Evolutionary conservation across 2,329 filamentous ascomycete species (phyloP).

Genomic region (Gremmenia infestans): DNA sequence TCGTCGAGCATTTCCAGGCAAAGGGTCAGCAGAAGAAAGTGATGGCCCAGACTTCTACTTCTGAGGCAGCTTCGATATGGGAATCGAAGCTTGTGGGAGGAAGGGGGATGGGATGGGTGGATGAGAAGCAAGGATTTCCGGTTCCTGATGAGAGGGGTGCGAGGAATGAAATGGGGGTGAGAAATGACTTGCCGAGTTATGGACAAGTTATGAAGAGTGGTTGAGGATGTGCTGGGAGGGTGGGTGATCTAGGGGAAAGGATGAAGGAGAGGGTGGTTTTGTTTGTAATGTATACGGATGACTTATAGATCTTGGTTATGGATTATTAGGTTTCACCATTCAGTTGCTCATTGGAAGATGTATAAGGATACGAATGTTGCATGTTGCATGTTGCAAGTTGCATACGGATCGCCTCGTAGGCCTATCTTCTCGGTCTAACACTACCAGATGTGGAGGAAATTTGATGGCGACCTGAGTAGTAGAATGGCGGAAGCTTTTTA

Average conservation of each 20-base stretch:
- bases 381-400: too few relatives aligned
- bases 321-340: too few relatives aligned
- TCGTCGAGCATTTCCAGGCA: not conserved
- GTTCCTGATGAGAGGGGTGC: not conserved
- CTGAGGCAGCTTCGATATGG: not conserved
- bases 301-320: too few relatives aligned
- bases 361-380: too few relatives aligned
- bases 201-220: not conserved
- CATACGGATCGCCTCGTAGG: too few relatives aligned
- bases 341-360: too few relatives aligned
- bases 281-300: not conserved
- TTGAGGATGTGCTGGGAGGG: not conserved
- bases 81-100: not conserved
- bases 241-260: not conserved
- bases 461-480: too few relatives aligned
- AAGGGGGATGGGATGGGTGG: not conserved
- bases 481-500: too few relatives aligned
- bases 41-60: not conserved
- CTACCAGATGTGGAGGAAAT: too few relatives aligned
- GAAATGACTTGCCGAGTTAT: slow-evolving; percentile 1
- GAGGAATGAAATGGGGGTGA: not conserved
- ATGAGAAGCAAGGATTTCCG: not conserved
- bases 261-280: not conserved
- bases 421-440: too few relatives aligned
- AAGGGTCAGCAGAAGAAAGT: slow-evolving; percentile 1